Conservation (phyloP, 2,329 filamentous ascomycete genomes). For the Penicillium sp. region DNA sequence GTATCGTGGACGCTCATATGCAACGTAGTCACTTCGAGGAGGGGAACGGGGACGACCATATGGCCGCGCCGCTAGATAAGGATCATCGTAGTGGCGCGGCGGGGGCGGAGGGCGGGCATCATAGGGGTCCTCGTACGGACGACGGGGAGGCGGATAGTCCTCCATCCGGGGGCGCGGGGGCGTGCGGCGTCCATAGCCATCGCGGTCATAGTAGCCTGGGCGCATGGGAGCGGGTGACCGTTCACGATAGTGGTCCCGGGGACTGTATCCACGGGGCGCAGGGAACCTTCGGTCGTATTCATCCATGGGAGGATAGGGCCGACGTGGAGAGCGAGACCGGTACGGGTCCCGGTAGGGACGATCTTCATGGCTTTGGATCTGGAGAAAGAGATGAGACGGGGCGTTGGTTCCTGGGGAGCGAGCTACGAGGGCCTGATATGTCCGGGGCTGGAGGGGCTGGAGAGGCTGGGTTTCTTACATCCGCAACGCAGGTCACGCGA, state of each 20-base stretch:
- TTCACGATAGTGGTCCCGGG: conserved; percentile 84
- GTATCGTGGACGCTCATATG: conserved; percentile 53
- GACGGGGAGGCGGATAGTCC: conserved; percentile 70
- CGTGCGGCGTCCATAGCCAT: conserved; percentile 76
- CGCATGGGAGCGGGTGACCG: conserved; percentile 73
- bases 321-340: conserved; percentile 81
- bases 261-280: conserved; percentile 80
- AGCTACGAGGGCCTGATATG: conserved; percentile 10
- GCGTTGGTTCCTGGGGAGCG: conserved; percentile 26
- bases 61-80: conserved; percentile 62
- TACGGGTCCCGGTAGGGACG: conserved; percentile 71
- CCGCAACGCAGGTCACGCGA: conserved; percentile 81
- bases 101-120: conserved; percentile 58
- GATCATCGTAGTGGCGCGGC: conserved; percentile 63
- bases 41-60: conserved; percentile 57
- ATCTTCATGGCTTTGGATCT: conserved; percentile 75
- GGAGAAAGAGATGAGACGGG: conserved; percentile 36
- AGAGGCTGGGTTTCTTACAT: conserved; percentile 65
- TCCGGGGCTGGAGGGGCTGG: neutral
- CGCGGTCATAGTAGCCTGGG: conserved; percentile 86
- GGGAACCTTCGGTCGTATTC: conserved; percentile 86
- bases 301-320: conserved; percentile 70
- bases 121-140: conserved; percentile 67
- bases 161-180: conserved; percentile 79
- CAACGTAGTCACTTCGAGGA: conserved; percentile 48